These are phyloP conservation scores for Spizellomyces punctatus DNA, from an alignment of 192 early-diverging fungal genomes.

Conservation along the genomic window DNA sequence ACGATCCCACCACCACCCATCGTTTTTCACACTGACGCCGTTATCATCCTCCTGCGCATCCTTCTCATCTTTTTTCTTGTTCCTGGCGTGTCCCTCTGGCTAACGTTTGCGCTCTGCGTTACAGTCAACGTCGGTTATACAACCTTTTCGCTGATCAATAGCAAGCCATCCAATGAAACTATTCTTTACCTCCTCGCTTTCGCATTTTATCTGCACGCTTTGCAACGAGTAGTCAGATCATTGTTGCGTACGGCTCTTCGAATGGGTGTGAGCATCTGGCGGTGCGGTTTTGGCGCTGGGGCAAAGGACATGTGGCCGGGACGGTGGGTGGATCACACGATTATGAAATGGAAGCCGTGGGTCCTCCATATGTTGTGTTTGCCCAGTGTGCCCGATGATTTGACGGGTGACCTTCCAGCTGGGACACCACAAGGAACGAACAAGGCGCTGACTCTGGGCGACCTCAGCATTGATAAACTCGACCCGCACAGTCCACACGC, in stretches of 20 bases:
- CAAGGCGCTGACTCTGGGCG: neutral
- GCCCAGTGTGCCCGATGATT: neutral
- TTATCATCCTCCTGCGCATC: constrained; percentile 10
- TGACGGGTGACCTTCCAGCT: neutral
- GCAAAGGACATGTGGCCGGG: neutral
- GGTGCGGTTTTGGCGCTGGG: constrained; percentile 5
- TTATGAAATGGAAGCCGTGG: neutral
- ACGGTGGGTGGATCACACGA: neutral
- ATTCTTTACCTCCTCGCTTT: neutral
- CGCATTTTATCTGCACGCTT: neutral
- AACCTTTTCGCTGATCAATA: neutral
- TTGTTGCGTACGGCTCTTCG: neutral
- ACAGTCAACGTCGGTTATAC: constrained; percentile 15
- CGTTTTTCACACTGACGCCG: neutral
- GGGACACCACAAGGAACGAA: neutral
- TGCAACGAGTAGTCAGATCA: neutral
- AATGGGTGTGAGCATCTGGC: neutral
- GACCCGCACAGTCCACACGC: neutral
- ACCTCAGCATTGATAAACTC: neutral
- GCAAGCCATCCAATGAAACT: neutral
- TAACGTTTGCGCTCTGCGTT: constrained; percentile 10
- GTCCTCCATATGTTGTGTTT: neutral
- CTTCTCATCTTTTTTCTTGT: constrained; percentile 8
- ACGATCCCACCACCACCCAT: neutral
- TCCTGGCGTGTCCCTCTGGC: constrained; percentile 13